These are phyloP conservation scores for Geranium incanum DNA, from an alignment of 441 rosid genomes.

Conservation along the genomic window DNA sequence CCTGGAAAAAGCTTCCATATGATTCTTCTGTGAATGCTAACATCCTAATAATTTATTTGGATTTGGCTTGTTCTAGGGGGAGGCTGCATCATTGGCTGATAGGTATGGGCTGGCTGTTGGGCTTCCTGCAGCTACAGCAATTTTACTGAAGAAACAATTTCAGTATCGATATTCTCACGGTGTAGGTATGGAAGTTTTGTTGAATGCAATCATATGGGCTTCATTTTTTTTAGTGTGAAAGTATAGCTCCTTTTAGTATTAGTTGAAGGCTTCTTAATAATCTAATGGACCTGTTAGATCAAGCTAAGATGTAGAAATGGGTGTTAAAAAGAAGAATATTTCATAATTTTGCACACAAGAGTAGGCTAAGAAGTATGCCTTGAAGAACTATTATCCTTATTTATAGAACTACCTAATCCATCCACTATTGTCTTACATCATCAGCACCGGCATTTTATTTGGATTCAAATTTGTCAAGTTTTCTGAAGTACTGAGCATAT, in stretches of 20 bases:
- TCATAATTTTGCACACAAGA: too few species aligned
- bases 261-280: not conserved
- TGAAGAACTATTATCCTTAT: too few species aligned
- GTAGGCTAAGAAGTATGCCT: too few species aligned
- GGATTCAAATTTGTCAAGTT: not conserved
- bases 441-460: not conserved
- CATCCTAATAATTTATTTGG: slow-evolving; percentile 7
- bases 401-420: too few species aligned
- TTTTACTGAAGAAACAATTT: slow-evolving; percentile 63
- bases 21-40: slow-evolving; percentile 6
- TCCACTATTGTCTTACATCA: not conserved
- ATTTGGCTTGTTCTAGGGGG: slow-evolving; percentile 49
- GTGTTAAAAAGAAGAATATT: not conserved
- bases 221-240: not conserved
- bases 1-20: not conserved
- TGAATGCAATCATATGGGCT: not conserved
- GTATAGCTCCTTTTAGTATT: not conserved
- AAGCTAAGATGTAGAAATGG: not conserved
- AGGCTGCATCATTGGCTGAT: slow-evolving; percentile 78
- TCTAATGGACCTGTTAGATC: not conserved
- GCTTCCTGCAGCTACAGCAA: slow-evolving; percentile 73
- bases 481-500: not conserved
- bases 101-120: slow-evolving; percentile 66
- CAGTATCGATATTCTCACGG: slow-evolving; percentile 73
- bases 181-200: slow-evolving; percentile 44